phyloP scores from a whole-genome alignment of 2,329 filamentous ascomycete genomes.

The Sclerotinia minor region DNA sequence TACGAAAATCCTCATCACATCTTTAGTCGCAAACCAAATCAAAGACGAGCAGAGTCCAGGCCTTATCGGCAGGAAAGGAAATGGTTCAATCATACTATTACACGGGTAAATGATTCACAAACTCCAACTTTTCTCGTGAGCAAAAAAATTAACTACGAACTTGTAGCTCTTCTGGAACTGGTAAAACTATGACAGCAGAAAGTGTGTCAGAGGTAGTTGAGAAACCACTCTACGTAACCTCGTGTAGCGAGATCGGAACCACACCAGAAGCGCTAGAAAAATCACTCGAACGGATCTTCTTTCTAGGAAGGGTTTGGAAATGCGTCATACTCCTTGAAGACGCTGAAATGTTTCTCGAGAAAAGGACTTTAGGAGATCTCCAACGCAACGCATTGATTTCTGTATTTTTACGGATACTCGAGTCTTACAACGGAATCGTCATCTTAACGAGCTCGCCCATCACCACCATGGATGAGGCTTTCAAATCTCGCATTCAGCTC shows the following conservation, averaged over 20 bases:
- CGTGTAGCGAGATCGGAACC: conserved; percentile 20
- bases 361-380: conserved; percentile 14
- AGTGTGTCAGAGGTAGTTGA: conserved; percentile 19
- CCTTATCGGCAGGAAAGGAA: conserved; percentile 6
- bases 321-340: conserved; percentile 23
- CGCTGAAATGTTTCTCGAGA: conserved; percentile 22
- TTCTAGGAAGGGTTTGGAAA: conserved; percentile 21
- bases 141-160: not conserved
- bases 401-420: conserved; percentile 44
- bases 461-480: conserved; percentile 43
- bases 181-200: conserved; percentile 23
- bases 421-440: conserved; percentile 45
- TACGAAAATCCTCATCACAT: conserved; percentile 18
- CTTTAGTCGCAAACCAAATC: conserved; percentile 23
- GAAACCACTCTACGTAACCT: conserved; percentile 14
- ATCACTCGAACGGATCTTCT: conserved; percentile 14
- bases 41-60: conserved; percentile 13
- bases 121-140: not conserved
- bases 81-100: conserved; percentile 19
- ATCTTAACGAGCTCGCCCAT: conserved; percentile 48
- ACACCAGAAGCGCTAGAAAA: conserved; percentile 15
- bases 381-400: conserved; percentile 23
- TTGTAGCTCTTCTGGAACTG: conserved; percentile 20
- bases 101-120: conserved; percentile 1
- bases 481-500: conserved; percentile 43